Evolutionary conservation across 2,329 filamentous ascomycete species (phyloP).

Genomic region (Phaeosphaeriaceae sp.): DNA sequence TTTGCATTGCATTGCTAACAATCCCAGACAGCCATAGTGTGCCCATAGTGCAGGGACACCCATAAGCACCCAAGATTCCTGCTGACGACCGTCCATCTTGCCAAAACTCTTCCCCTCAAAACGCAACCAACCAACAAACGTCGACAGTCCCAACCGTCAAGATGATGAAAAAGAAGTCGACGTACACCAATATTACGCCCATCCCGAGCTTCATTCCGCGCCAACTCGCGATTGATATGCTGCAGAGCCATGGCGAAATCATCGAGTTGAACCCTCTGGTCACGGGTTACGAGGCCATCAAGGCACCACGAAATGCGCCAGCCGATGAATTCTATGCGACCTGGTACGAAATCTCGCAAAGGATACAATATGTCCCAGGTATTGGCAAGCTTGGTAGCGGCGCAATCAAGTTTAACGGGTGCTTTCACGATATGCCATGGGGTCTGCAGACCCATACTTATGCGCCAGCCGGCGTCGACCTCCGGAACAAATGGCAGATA

Average conservation of each 20-base stretch:
- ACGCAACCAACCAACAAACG: neutral
- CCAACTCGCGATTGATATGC: slow-evolving; percentile 74
- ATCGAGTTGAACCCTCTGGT: slow-evolving; percentile 75
- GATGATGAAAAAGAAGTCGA: slow-evolving; percentile 63
- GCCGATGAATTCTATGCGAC: slow-evolving; percentile 75
- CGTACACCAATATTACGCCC: slow-evolving; percentile 72
- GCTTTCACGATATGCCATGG: slow-evolving; percentile 75
- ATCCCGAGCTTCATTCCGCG: slow-evolving; percentile 74
- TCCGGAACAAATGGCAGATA: slow-evolving; percentile 72
- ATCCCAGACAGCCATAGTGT: slow-evolving; percentile 10
- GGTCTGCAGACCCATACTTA: slow-evolving; percentile 75
- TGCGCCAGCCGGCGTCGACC: slow-evolving; percentile 69
- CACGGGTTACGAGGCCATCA: slow-evolving; percentile 66
- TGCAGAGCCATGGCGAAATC: slow-evolving; percentile 73
- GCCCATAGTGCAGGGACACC: neutral
- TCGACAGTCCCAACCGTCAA: slow-evolving; percentile 20
- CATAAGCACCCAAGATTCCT: slow-evolving; percentile 2
- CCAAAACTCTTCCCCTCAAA: neutral
- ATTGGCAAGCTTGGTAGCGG: slow-evolving; percentile 69
- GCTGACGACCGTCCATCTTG: slow-evolving; percentile 1
- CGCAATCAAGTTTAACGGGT: slow-evolving; percentile 72
- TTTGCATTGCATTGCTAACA: slow-evolving; percentile 12
- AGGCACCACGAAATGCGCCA: slow-evolving; percentile 70
- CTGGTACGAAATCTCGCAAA: slow-evolving; percentile 75
- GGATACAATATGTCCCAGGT: slow-evolving; percentile 71